A percentile compares a stretch with the other conserved stretches of the same genome.
Evolutionary conservation across 2,329 filamentous ascomycete genomes (phyloP).

Genomic region (Colletotrichum sp.): DNA sequence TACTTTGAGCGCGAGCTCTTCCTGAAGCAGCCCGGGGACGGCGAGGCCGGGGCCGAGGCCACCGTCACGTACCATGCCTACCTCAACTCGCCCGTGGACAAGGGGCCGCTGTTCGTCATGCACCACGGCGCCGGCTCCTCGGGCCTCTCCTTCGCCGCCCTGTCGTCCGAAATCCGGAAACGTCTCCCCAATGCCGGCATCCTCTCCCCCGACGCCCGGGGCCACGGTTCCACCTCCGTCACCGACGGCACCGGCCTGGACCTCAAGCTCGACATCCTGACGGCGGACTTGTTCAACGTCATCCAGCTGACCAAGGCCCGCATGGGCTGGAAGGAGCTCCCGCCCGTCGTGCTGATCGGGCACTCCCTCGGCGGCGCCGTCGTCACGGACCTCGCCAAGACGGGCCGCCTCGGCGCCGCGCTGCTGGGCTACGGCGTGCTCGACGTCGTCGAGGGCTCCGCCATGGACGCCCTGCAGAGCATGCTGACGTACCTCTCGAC

Average conservation of each 20-base stretch:
- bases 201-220: slow-evolving; percentile 83
- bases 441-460: slow-evolving; percentile 94
- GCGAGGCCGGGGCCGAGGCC: slow-evolving; percentile 21
- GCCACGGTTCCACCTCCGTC: slow-evolving; percentile 78
- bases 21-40: slow-evolving; percentile 51
- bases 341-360: slow-evolving; percentile 82
- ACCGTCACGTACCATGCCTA: slow-evolving; percentile 81
- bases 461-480: slow-evolving; percentile 90
- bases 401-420: slow-evolving; percentile 66
- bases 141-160: slow-evolving; percentile 82
- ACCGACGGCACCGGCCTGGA: slow-evolving; percentile 53
- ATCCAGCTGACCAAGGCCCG: slow-evolving; percentile 69
- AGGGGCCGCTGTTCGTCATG: slow-evolving; percentile 85
- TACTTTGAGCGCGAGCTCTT: slow-evolving; percentile 91
- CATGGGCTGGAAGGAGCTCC: slow-evolving; percentile 77
- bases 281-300: slow-evolving; percentile 73
- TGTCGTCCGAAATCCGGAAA: slow-evolving; percentile 78
- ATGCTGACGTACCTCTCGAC: slow-evolving; percentile 93
- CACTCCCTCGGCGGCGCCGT: slow-evolving; percentile 94
- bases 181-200: slow-evolving; percentile 81
- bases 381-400: slow-evolving; percentile 80
- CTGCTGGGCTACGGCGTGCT: slow-evolving; percentile 88
- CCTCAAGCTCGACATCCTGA: slow-evolving; percentile 75
- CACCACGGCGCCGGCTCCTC: slow-evolving; percentile 96
- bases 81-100: slow-evolving; percentile 77